These are phyloP conservation scores for Ophiocordyceps polyrhachis-furcata DNA, from an alignment of 2,329 filamentous ascomycete species.

Conservation along the genomic window DNA sequence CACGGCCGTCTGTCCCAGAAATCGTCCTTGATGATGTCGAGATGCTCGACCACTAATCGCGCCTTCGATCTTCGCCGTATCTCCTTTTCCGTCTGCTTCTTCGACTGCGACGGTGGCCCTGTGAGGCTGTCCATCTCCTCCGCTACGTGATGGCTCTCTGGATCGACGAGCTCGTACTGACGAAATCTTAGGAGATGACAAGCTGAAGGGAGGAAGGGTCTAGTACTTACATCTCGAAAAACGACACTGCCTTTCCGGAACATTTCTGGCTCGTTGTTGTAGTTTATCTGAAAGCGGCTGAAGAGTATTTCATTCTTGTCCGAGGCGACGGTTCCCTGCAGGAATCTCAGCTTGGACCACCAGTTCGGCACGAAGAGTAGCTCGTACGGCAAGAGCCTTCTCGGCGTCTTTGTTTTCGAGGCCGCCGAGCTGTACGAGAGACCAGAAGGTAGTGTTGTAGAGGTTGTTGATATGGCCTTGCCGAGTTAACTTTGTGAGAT, in stretches of 20 bases:
- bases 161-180: conserved; percentile 54
- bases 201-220: too few species aligned
- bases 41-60: conserved; percentile 60
- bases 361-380: not conserved
- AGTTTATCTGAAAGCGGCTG: conserved; percentile 77
- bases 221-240: conserved; percentile 50
- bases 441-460: conserved; percentile 96
- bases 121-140: conserved; percentile 27
- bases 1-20: conserved; percentile 85
- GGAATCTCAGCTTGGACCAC: not conserved
- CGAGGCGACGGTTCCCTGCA: conserved; percentile 57
- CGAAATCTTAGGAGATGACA: conserved; percentile 7
- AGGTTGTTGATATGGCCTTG: conserved; percentile 92
- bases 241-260: conserved; percentile 87
- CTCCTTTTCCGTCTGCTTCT: conserved; percentile 68
- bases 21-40: conserved; percentile 87
- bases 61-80: conserved; percentile 68
- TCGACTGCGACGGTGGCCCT: conserved; percentile 44
- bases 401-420: conserved; percentile 66
- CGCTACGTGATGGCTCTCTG: conserved; percentile 25
- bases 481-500: conserved; percentile 3
- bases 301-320: conserved; percentile 97
- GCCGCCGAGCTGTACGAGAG: conserved; percentile 59
- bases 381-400: conserved; percentile 48
- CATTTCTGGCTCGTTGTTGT: conserved; percentile 89